A percentile compares a stretch with the other conserved stretches of the same genome.
Evolutionary conservation across 2,329 filamentous ascomycete genomes (phyloP).

Genomic region (Trichothecium sympodiale): DNA sequence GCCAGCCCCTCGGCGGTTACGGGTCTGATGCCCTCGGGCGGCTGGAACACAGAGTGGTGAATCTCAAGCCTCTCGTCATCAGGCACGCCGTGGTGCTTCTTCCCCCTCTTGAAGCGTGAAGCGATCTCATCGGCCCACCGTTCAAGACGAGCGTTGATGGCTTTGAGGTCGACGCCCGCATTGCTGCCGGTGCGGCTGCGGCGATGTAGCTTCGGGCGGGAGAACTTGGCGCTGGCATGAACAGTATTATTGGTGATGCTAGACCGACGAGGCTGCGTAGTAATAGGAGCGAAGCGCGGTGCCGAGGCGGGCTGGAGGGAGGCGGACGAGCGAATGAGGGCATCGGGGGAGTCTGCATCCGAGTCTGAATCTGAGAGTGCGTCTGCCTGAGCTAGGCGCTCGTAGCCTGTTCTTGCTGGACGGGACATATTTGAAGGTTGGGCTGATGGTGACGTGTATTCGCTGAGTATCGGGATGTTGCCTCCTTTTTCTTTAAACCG

Average conservation of each 20-base stretch:
- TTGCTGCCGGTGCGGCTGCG: slow-evolving; percentile 50
- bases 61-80: slow-evolving; percentile 89
- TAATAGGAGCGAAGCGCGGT: slow-evolving; percentile 53
- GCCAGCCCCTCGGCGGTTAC: slow-evolving; percentile 66
- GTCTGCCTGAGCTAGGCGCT: slow-evolving; percentile 73
- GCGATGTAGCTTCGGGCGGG: slow-evolving; percentile 25
- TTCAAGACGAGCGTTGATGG: slow-evolving; percentile 91
- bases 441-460: too few relatives aligned
- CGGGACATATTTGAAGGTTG: slow-evolving; percentile 51
- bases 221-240: slow-evolving; percentile 10
- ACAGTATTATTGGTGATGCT: slow-evolving; percentile 47
- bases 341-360: slow-evolving; percentile 48
- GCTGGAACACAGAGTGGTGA: slow-evolving; percentile 92
- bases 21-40: slow-evolving; percentile 77
- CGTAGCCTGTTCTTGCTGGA: slow-evolving; percentile 71
- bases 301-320: slow-evolving; percentile 47
- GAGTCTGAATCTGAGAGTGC: slow-evolving; percentile 46
- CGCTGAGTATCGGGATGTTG: too few relatives aligned
- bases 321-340: slow-evolving; percentile 42
- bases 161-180: slow-evolving; percentile 92
- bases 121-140: slow-evolving; percentile 98
- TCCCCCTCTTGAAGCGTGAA: slow-evolving; percentile 84
- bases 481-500: too few relatives aligned
- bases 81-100: slow-evolving; percentile 56
- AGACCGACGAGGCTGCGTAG: slow-evolving; percentile 47